Evolutionary conservation across 306 rosid genomes (phyloP).

Genomic region (Cucumis melo): DNA sequence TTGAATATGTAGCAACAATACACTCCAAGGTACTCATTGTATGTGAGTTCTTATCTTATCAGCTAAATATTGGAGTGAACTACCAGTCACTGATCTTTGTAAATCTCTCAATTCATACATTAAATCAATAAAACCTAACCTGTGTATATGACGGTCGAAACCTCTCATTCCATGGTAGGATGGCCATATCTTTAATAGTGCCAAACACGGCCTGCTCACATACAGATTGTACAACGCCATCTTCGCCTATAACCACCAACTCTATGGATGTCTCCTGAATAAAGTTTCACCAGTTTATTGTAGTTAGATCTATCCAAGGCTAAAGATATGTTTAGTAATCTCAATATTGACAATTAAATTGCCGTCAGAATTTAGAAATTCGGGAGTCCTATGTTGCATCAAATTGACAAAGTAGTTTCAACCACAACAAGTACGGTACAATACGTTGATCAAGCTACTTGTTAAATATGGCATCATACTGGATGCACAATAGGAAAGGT

Average conservation of each 20-base stretch:
- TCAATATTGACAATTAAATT: background rate
- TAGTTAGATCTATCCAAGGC: background rate
- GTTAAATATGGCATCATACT: background rate
- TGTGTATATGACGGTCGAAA: conserved; percentile 33
- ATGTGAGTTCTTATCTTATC: background rate
- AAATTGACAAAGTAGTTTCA: background rate
- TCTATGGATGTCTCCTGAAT: conserved; percentile 86
- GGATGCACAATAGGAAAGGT: background rate
- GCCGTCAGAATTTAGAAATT: background rate
- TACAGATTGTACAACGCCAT: conserved; percentile 67
- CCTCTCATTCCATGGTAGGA: conserved; percentile 72
- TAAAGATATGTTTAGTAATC: background rate
- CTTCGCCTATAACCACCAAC: conserved; percentile 60
- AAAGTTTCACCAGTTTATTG: background rate
- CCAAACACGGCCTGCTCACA: conserved; percentile 94
- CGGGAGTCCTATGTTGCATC: background rate
- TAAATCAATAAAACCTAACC: conserved; percentile 22
- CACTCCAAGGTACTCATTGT: background rate
- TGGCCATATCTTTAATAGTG: conserved; percentile 68
- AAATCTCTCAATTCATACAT: background rate
- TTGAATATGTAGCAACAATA: background rate
- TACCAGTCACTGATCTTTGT: background rate
- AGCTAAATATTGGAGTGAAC: background rate
- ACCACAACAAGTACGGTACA: background rate
- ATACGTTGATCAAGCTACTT: background rate